phyloP scores from a whole-genome alignment of 148 eudicot genomes.

The Heliamphora exappendiculata region DNA sequence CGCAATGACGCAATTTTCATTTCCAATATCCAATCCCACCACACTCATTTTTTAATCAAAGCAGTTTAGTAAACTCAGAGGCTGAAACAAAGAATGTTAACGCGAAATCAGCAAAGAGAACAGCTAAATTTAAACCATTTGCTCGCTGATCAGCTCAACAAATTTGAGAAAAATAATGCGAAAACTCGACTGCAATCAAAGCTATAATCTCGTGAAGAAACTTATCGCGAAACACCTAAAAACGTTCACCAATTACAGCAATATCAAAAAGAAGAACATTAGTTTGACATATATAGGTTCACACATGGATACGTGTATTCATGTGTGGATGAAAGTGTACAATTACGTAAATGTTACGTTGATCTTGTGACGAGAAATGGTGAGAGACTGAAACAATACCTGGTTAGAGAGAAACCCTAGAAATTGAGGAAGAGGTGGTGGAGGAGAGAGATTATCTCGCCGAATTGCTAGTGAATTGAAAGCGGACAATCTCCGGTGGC shows the following conservation, averaged over 20 bases:
- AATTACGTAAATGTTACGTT: neutral
- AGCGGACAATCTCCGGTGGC: neutral
- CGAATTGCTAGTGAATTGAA: neutral
- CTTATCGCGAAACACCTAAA: neutral
- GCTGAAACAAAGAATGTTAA: neutral
- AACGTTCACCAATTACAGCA: neutral
- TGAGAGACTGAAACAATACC: conserved; percentile 5
- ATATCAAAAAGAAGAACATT: neutral
- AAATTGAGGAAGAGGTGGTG: neutral
- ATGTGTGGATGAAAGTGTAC: neutral
- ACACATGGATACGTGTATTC: neutral
- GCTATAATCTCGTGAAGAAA: no score
- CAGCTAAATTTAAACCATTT: neutral
- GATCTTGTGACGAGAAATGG: neutral
- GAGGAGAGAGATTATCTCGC: conserved; percentile 5
- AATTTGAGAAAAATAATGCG: neutral
- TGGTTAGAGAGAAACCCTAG: conserved; percentile 13
- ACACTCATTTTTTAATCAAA: conserved; percentile 47
- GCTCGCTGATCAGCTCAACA: neutral
- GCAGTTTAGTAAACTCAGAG: neutral
- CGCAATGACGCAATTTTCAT: conserved; percentile 84
- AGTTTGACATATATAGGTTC: neutral
- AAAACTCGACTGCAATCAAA: no score
- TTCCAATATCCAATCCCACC: conserved; percentile 81
- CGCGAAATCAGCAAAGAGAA: neutral